Evolutionary conservation across 176 grass and related monocot species (phyloP).

Genomic region (Stipa capillata): DNA sequence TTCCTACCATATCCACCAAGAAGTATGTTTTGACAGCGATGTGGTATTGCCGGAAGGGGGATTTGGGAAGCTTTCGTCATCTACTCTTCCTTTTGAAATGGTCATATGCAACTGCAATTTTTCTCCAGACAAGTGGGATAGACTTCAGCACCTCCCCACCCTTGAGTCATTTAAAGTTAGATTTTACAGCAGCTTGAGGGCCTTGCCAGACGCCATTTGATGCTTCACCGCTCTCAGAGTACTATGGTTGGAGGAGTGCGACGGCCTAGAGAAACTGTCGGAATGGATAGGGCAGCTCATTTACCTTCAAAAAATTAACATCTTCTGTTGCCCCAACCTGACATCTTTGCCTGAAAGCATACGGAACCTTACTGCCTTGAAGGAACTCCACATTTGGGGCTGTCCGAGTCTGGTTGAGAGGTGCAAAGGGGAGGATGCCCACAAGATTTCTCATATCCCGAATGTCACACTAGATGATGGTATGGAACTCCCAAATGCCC

Average conservation of each 20-base stretch:
- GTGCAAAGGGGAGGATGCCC: not conserved
- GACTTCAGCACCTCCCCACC: not conserved
- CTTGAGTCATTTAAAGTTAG: fast-evolving
- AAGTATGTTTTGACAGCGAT: not conserved
- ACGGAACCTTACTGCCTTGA: not conserved
- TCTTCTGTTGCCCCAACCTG: not conserved
- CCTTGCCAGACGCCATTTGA: not conserved
- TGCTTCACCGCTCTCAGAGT: not conserved
- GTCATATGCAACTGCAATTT: not conserved
- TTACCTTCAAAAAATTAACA: not conserved
- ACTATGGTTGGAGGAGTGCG: fast-evolving
- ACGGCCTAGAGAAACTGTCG: not conserved
- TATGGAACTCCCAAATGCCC: no score
- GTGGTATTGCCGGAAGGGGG: not conserved
- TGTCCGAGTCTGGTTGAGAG: not conserved
- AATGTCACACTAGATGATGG: no score
- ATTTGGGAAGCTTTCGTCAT: not conserved
- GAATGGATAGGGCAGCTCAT: not conserved
- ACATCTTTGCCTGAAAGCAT: not conserved
- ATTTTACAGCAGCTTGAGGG: fast-evolving
- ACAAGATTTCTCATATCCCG: not conserved
- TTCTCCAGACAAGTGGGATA: not conserved
- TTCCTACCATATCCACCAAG: not conserved
- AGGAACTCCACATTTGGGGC: fast-evolving
- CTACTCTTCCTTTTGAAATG: not conserved